Base-by-base conservation (phyloP, 2,329 filamentous ascomycete genomes). In the Diaporthe sp. region DNA sequence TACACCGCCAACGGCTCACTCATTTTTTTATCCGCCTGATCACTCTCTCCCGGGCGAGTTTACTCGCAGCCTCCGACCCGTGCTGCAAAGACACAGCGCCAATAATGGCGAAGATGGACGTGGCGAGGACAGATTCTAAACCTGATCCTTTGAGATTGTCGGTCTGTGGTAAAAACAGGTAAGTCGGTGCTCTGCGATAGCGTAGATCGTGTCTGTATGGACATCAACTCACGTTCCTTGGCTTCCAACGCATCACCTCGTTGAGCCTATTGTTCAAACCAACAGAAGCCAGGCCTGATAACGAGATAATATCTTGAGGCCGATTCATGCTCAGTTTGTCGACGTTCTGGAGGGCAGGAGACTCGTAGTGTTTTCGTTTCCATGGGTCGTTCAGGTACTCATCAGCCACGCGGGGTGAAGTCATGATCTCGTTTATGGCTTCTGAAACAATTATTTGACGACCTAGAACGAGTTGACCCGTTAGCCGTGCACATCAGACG, bases 71-170 rank as follows among this genome's bases (percentile, higher is more conserved):
- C 58, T 92, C 92, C 50, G 93, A 94, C 61, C 97, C 97, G 78
- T 94, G 92, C 83, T 98, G 95, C 80, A 99, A 86, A n/a, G 95
- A 92, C 70, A 99, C 84, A 15, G 97, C 97, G 30, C 97, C 97
- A 58, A 98, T 86, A 72, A 99, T 93, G 59, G 96, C 94, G 81
- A 95, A 94, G 72, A 99, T 80, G 4, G 94, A 91, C 76, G 95
- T 92, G 65, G 93, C 90, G 72, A 97, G 86, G 32, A 98, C 92
- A 5, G 92, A 87, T 35, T 94, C 90, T 37, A 93, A 83, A 77
- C 97, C 97, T 0, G 95, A 98, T 25, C 86, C 85, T 69, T 89
- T 82, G 71, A 97, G 87, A 78, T 95, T 92, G 75, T 92, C 86
- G 30, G 92, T 89, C 88, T 90, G 75, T 59, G 35, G n/a, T 44